Percentiles rank a stretch among this genome's conserved stretches.
Evolutionary conservation across 1,139 yeast species (phyloP).

Genomic region (Keqinozyma sinolaborantium): DNA sequence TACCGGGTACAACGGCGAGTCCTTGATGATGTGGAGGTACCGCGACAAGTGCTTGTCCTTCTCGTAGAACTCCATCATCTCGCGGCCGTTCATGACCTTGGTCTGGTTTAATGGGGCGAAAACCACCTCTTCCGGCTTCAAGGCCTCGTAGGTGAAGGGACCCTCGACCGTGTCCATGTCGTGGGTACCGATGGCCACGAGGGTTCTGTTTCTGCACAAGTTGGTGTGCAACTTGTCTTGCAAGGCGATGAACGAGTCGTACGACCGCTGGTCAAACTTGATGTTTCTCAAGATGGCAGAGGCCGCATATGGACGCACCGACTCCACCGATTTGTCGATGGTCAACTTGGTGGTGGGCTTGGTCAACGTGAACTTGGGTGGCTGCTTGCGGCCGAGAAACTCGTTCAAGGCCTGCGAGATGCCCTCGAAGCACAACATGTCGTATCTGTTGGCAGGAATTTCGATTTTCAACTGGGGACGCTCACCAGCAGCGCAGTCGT

Average conservation of each 20-base stretch:
- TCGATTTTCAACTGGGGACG: conserved; percentile 97
- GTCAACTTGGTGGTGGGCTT: conserved; percentile 65
- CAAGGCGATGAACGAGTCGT: conserved; percentile 90
- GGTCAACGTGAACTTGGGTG: conserved; percentile 64
- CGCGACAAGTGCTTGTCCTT: conserved; percentile 87
- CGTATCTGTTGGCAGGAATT: conserved; percentile 97
- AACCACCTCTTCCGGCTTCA: conserved; percentile 72
- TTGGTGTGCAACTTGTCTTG: conserved; percentile 96
- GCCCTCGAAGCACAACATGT: conserved; percentile 97
- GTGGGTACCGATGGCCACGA: conserved; percentile 98
- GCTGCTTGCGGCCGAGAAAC: conserved; percentile 64
- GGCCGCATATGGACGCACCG: conserved; percentile 89
- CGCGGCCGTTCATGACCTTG: conserved; percentile 68
- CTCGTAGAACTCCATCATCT: conserved; percentile 86
- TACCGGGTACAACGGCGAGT: conserved; percentile 88
- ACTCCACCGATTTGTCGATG: conserved; percentile 67
- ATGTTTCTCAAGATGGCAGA: conserved; percentile 88
- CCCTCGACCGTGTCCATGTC: conserved; percentile 80
- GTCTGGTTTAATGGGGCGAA: conserved; percentile 87
- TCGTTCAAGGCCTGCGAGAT: conserved; percentile 93
- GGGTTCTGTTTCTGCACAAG: conserved; percentile 92
- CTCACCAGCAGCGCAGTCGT: conserved; percentile 72
- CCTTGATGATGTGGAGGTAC: conserved; percentile 82
- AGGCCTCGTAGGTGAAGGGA: conserved; percentile 87
- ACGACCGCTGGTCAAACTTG: conserved; percentile 74